phyloP scores from a whole-genome alignment of 345 rosid genomes.

The Anastatica hierochuntica region DNA sequence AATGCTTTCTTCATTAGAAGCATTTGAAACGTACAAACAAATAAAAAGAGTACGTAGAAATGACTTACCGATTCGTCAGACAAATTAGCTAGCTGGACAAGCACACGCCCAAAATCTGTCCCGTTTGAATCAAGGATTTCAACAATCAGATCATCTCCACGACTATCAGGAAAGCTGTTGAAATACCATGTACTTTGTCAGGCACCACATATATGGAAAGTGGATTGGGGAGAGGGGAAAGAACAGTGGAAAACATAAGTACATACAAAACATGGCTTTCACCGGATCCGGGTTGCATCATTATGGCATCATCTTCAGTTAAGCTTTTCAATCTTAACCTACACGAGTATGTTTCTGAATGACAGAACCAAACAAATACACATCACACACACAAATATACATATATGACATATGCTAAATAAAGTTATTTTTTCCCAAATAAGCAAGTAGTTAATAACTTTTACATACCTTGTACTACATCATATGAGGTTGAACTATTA shows the following conservation, averaged over 20 bases:
- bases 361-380: constrained; percentile 2
- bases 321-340: constrained; percentile 74
- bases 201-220: constrained; percentile 11
- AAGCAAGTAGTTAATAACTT: constrained; percentile 1
- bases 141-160: constrained; percentile 86
- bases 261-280: constrained; percentile 94
- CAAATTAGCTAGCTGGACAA: constrained; percentile 74
- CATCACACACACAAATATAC: no score
- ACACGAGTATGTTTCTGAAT: constrained; percentile 71
- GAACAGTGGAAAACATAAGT: neutral
- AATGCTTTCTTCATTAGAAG: constrained; percentile 28
- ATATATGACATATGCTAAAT: neutral
- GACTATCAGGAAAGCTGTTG: constrained; percentile 90
- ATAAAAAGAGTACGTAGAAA: constrained; percentile 1
- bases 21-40: constrained; percentile 8
- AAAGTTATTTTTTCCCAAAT: neutral
- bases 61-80: constrained; percentile 59
- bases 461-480: constrained; percentile 65
- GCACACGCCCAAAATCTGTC: constrained; percentile 77
- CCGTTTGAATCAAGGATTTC: constrained; percentile 87
- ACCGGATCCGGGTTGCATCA: constrained; percentile 92
- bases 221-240: constrained; percentile 9
- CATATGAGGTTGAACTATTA: constrained; percentile 86
- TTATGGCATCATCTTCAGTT: constrained; percentile 61
- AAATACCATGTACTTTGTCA: constrained; percentile 17